A percentile compares a stretch with the other conserved stretches of the same genome.
Conservation (phyloP, 176 grass and related monocot genomes). For the Carex cristatella region DNA sequence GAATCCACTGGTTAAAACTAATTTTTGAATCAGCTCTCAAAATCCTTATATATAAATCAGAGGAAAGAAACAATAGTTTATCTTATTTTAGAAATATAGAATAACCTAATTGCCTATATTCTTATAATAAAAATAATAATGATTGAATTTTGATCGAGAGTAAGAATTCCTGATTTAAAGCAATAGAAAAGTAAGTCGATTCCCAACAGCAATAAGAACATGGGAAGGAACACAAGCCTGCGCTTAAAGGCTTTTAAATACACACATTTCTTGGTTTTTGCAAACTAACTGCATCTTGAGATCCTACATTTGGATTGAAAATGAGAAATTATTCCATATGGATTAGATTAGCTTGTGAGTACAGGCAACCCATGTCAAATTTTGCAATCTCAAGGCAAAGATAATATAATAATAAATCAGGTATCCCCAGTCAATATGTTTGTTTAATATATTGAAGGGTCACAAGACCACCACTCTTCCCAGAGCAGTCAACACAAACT, state of each 20-base stretch:
- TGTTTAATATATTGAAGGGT: background rate
- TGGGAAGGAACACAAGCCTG: slow-evolving; percentile 10
- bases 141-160: background rate
- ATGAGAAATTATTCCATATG: background rate
- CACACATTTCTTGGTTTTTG: slow-evolving; percentile 9
- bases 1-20: no score
- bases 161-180: background rate
- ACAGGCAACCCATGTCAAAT: background rate
- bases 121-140: background rate
- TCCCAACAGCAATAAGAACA: background rate
- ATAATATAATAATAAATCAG: background rate
- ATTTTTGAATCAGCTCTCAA: no score
- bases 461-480: slow-evolving; percentile 16
- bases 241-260: slow-evolving; percentile 1
- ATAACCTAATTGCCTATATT: background rate
- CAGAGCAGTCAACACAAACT: slow-evolving; percentile 20
- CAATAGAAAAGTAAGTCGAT: background rate
- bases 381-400: slow-evolving; percentile 2
- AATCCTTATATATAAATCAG: background rate
- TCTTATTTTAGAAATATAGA: background rate
- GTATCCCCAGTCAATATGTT: slow-evolving; percentile 1
- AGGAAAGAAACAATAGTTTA: background rate
- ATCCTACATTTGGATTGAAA: slow-evolving; percentile 9
- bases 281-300: slow-evolving; percentile 3
- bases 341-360: slow-evolving; percentile 2